A percentile compares a stretch with the other conserved stretches of the same genome.
Conservation (phyloP, 1,284 basidiomycete genomes). For the Microbotryum silenes-acaulis region DNA sequence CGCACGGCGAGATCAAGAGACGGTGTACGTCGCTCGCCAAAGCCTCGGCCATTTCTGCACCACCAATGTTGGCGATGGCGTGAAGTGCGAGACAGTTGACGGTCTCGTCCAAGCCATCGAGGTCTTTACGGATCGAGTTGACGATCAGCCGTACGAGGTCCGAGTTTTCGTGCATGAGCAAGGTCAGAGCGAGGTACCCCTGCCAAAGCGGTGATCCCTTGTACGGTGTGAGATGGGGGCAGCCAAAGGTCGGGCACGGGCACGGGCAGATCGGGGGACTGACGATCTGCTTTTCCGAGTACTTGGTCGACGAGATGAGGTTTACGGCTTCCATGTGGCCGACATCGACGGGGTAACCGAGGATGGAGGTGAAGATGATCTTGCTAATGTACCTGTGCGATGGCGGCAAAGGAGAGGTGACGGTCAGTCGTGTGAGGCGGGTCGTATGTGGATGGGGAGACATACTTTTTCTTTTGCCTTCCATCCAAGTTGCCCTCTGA, state of each 20-base stretch:
- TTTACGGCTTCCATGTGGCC: conserved; percentile 99
- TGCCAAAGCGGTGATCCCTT: conserved; percentile 35
- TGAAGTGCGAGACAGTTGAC: conserved; percentile 95
- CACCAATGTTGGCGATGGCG: conserved; percentile 96
- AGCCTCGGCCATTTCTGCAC: conserved; percentile 96
- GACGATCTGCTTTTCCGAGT: conserved; percentile 99
- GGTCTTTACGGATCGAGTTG: conserved; percentile 94
- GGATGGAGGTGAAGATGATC: conserved; percentile 97
- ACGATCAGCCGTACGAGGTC: conserved; percentile 92
- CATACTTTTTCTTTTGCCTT: conserved; percentile 97
- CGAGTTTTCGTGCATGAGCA: conserved; percentile 97
- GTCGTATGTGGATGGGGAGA: conserved; percentile 19
- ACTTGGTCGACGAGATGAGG: conserved; percentile 88
- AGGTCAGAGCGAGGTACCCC: conserved; percentile 95
- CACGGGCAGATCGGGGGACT: conserved; percentile 37
- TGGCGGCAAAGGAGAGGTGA: conserved; percentile 7
- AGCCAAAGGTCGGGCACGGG: no score
- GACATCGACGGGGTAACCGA: conserved; percentile 97
- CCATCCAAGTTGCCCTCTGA: conserved; percentile 92
- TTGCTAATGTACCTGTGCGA: conserved; percentile 73
- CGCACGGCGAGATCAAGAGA: conserved; percentile 88
- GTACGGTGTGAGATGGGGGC: no score
- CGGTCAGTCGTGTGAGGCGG: conserved; percentile 1
- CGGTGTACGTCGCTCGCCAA: conserved; percentile 88
- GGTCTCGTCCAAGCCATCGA: conserved; percentile 89